A percentile compares a stretch with the other conserved stretches of the same genome.
Conservation (phyloP, 2,329 filamentous ascomycete genomes). For the Coniochaeta sp. region DNA sequence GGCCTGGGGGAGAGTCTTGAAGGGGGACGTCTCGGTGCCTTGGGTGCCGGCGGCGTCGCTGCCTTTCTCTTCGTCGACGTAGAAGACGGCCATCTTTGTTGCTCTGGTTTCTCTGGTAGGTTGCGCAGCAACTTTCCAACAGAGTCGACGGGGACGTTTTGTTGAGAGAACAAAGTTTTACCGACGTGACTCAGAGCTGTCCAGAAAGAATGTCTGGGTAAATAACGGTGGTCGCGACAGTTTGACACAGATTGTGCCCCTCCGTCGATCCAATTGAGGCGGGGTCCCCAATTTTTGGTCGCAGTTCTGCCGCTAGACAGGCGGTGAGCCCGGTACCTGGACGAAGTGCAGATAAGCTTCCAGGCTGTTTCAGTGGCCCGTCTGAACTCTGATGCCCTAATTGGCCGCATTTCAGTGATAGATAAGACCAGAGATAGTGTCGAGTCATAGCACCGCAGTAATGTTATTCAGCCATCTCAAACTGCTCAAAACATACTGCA, state of each 20-base stretch:
- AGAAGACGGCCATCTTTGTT: background rate
- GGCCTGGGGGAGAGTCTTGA: background rate
- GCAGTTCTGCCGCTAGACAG: background rate
- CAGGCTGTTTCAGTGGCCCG: background rate
- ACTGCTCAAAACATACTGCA: too few relatives aligned
- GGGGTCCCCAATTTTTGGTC: background rate
- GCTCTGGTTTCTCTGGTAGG: background rate
- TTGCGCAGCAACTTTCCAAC: background rate
- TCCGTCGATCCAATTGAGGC: background rate
- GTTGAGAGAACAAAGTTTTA: background rate
- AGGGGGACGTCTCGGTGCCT: background rate
- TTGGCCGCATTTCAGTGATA: too few relatives aligned
- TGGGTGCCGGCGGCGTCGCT: background rate
- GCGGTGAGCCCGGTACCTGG: background rate
- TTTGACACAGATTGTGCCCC: background rate
- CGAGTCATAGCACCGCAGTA: too few relatives aligned
- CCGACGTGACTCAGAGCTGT: background rate
- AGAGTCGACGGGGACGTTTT: background rate
- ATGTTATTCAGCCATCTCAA: background rate
- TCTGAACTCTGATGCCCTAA: too few relatives aligned
- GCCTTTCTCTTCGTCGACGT: constrained; percentile 2
- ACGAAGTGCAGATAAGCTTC: background rate
- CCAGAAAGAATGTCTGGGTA: background rate
- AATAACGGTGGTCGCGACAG: background rate
- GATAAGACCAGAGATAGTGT: too few relatives aligned